Conservation (phyloP, 2,329 filamentous ascomycete species). For the Clonostachys rosea region DNA sequence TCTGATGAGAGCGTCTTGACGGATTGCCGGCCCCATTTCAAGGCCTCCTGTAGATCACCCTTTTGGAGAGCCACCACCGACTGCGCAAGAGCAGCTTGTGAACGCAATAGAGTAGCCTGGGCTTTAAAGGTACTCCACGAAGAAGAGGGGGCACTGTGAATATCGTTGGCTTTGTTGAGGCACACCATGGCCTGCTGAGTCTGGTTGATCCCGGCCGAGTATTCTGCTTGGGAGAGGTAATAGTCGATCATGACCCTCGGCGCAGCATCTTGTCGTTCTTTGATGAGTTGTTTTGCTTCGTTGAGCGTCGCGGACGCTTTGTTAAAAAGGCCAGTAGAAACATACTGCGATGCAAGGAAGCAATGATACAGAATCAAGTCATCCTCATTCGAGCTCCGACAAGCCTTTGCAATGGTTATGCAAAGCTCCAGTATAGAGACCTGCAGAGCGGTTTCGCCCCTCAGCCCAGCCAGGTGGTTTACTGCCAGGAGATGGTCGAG, state of each 20-base stretch:
- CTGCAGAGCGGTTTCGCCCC: conserved; percentile 41
- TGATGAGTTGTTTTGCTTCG: conserved; percentile 45
- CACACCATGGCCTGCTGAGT: conserved; percentile 48
- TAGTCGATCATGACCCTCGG: conserved; percentile 43
- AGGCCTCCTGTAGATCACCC: conserved; percentile 53
- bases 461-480: conserved; percentile 45
- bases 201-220: conserved; percentile 63
- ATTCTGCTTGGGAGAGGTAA: conserved; percentile 71
- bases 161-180: conserved; percentile 32
- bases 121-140: conserved; percentile 25
- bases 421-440: conserved; percentile 18
- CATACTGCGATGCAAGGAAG: conserved; percentile 46
- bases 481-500: conserved; percentile 45
- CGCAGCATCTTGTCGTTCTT: conserved; percentile 24
- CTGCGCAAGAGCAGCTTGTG: conserved; percentile 44
- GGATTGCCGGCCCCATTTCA: conserved; percentile 51
- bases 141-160: conserved; percentile 18
- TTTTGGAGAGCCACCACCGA: conserved; percentile 61
- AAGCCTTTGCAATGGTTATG: conserved; percentile 28
- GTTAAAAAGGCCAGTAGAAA: conserved; percentile 44
- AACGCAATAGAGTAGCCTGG: conserved; percentile 21
- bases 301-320: conserved; percentile 50
- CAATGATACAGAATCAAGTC: conserved; percentile 39
- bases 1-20: conserved; percentile 52
- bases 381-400: conserved; percentile 23